Evolutionary conservation across 257 asterid species (phyloP).

Genomic region (Penstemon davidsonii): DNA sequence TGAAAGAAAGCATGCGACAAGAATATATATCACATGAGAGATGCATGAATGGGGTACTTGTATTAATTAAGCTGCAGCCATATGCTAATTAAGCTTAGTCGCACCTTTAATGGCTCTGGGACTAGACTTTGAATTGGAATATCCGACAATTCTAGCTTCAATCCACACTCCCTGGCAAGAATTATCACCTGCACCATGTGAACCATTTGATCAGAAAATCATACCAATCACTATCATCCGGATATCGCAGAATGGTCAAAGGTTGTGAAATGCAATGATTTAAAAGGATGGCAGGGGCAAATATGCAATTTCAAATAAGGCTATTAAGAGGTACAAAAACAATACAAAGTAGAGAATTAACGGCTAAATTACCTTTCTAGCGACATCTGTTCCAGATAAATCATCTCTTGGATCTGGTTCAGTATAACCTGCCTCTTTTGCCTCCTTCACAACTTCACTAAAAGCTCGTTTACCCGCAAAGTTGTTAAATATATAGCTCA

Average conservation of each 20-base stretch:
- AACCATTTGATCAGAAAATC: constrained; percentile 13
- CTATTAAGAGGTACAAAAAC: no score
- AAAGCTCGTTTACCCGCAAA: constrained; percentile 63
- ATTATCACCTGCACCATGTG: constrained; percentile 70
- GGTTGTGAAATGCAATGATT: no score
- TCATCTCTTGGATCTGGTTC: constrained; percentile 99
- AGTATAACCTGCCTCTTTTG: constrained; percentile 95
- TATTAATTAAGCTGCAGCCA: constrained; percentile 3
- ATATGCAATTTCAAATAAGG: no score
- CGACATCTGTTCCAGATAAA: constrained; percentile 96
- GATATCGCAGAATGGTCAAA: no score
- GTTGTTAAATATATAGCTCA: constrained; percentile 96
- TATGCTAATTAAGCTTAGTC: constrained; percentile 9
- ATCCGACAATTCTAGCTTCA: constrained; percentile 81
- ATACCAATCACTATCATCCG: no score
- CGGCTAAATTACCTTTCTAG: constrained; percentile 71
- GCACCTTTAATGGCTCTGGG: constrained; percentile 76
- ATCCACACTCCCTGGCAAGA: constrained; percentile 91
- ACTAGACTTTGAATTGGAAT: constrained; percentile 81
- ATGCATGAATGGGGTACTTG: neutral
- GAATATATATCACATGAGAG: constrained; percentile 23
- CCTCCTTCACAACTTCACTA: constrained; percentile 93
- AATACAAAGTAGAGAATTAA: neutral
- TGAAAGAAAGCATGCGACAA: constrained; percentile 34
- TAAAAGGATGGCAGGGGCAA: no score